These are phyloP conservation scores for Backusella tuberculispora DNA, from an alignment of 192 early-diverging fungal genomes.

Conservation along the genomic window DNA sequence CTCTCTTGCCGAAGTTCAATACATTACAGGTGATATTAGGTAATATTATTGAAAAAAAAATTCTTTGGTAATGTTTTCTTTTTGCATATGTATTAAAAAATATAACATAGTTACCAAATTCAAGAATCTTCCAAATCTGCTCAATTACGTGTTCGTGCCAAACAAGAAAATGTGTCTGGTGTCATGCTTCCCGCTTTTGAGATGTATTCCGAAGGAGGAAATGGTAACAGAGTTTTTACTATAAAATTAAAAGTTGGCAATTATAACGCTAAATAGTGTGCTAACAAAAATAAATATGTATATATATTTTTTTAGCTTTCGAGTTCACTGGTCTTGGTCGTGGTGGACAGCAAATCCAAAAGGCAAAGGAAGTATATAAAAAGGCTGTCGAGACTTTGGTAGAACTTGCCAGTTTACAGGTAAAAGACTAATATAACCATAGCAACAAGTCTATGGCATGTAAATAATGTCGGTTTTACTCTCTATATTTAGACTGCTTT, in stretches of 20 bases:
- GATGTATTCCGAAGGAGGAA: conserved; percentile 81
- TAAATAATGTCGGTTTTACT: too few relatives aligned
- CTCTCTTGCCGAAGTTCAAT: conserved; percentile 96
- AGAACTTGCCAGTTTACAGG: conserved; percentile 97
- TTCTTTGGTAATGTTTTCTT: background rate
- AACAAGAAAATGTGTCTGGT: conserved; percentile 97
- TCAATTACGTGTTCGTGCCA: conserved; percentile 88
- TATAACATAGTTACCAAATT: conserved; percentile 79
- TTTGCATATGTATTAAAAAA: background rate
- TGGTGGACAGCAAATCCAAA: conserved; percentile 97
- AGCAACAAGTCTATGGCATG: background rate
- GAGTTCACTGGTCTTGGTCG: conserved; percentile 98
- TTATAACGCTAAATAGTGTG: conserved; percentile 4
- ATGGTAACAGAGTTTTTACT: conserved; percentile 58
- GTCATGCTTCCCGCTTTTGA: conserved; percentile 96
- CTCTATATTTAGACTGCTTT: conserved; percentile 93
- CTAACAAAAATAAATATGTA: too few relatives aligned
- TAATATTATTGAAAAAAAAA: conserved; percentile 31
- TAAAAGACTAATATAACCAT: conserved; percentile 30
- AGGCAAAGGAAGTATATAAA: conserved; percentile 91
- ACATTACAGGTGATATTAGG: conserved; percentile 96
- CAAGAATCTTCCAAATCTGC: conserved; percentile 93
- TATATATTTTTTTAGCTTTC: conserved; percentile 61
- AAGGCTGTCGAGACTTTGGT: conserved; percentile 95
- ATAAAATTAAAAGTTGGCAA: background rate